Percentiles rank a stretch among this genome's conserved stretches.
phyloP scores from a whole-genome alignment of 352 stramenopile species.

The Bremia lactucae region DNA sequence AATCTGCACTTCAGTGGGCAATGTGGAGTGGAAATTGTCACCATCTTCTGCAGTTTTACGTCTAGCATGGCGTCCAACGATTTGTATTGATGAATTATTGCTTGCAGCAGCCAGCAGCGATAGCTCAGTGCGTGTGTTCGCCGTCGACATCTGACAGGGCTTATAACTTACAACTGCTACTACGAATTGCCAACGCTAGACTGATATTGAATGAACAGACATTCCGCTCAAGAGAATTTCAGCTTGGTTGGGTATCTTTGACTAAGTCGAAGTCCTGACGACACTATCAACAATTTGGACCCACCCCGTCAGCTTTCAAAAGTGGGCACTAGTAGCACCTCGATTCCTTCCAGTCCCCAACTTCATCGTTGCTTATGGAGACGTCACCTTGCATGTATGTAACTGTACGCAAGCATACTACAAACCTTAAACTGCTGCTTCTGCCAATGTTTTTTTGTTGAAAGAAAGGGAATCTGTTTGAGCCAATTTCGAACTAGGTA shows the following conservation, averaged over 20 bases:
- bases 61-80: constrained; percentile 32
- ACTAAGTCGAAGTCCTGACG: constrained; percentile 47
- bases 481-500: constrained; percentile 71
- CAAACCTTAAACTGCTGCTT: constrained; percentile 71
- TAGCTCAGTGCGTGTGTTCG: constrained; percentile 43
- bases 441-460: constrained; percentile 45
- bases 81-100: neutral
- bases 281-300: constrained; percentile 55
- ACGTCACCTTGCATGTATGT: constrained; percentile 81
- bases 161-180: too few relatives aligned
- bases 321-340: constrained; percentile 53
- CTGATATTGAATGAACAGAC: constrained; percentile 43
- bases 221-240: constrained; percentile 53
- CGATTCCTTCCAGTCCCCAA: constrained; percentile 63
- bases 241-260: constrained; percentile 37
- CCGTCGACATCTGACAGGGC: neutral
- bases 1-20: constrained; percentile 1
- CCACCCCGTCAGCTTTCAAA: constrained; percentile 30
- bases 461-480: constrained; percentile 71
- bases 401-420: constrained; percentile 53
- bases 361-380: constrained; percentile 69
- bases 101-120: constrained; percentile 41
- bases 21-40: constrained; percentile 15
- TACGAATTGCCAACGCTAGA: constrained; percentile 19
- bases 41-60: constrained; percentile 34